phyloP scores from a whole-genome alignment of 2,329 filamentous ascomycete genomes.

The Aspergillus novoparasiticus region DNA sequence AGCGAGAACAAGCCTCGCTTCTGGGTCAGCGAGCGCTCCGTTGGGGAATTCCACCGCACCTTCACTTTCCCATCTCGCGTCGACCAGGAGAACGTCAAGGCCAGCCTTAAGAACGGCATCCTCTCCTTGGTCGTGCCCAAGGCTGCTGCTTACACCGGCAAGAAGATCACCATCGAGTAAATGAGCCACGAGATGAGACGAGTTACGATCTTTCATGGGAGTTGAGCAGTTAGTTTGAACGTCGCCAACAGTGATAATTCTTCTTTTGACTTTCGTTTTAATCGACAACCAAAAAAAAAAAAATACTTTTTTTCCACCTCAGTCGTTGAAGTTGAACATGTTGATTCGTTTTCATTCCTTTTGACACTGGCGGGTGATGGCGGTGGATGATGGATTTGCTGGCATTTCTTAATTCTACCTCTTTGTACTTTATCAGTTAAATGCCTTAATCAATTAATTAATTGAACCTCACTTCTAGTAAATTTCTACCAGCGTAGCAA shows the following conservation, averaged over 20 bases:
- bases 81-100: constrained; percentile 62
- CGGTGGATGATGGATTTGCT: constrained; percentile 4
- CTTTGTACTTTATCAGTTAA: neutral
- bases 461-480: neutral
- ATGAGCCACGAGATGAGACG: neutral
- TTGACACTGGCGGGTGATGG: neutral
- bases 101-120: constrained; percentile 62
- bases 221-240: neutral
- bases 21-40: constrained; percentile 62
- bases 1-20: constrained; percentile 44
- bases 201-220: neutral
- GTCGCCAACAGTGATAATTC: neutral
- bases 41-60: constrained; percentile 61
- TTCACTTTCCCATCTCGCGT: constrained; percentile 62
- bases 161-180: constrained; percentile 61
- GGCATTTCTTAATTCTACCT: constrained; percentile 1
- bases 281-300: neutral
- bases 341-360: neutral
- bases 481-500: neutral
- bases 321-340: neutral
- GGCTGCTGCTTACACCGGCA: constrained; percentile 48
- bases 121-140: constrained; percentile 61
- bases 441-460: neutral
- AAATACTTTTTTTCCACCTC: too few species aligned
- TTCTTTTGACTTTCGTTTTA: neutral